Evolutionary conservation across 768 basidiomycete species (phyloP).

Genomic region (Termitomyces sp.): DNA sequence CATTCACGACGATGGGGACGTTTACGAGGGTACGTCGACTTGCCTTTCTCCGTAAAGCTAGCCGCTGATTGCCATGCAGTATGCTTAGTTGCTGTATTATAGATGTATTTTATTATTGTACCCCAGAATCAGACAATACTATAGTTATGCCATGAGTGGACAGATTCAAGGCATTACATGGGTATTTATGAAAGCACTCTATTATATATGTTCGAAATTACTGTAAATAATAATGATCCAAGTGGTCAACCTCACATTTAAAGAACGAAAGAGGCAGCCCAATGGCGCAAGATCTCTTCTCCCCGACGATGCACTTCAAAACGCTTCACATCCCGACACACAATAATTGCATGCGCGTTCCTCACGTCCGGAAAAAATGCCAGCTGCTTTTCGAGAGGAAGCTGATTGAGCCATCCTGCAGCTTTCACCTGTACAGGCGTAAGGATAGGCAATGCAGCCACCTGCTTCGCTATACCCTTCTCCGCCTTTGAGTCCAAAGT

Average conservation of each 20-base stretch:
- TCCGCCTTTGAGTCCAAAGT: background rate
- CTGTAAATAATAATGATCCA: background rate
- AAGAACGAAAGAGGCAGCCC: slow-evolving; percentile 24
- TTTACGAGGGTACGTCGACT: slow-evolving; percentile 73
- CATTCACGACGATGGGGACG: slow-evolving; percentile 89
- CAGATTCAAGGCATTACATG: background rate
- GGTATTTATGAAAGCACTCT: background rate
- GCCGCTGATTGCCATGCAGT: slow-evolving; percentile 3
- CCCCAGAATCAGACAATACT: background rate
- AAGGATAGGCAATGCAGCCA: slow-evolving; percentile 38
- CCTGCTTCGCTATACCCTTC: background rate
- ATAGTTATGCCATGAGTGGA: no score
- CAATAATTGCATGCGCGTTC: slow-evolving; percentile 69
- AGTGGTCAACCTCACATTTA: background rate
- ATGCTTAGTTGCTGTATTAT: slow-evolving; percentile 9
- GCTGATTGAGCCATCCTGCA: slow-evolving; percentile 53
- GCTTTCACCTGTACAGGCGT: slow-evolving; percentile 53
- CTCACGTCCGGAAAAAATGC: slow-evolving; percentile 54
- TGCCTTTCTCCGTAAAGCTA: background rate
- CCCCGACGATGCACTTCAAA: slow-evolving; percentile 56
- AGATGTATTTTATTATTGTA: slow-evolving; percentile 7
- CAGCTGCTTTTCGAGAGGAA: slow-evolving; percentile 68
- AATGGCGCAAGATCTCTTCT: slow-evolving; percentile 63
- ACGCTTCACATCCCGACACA: slow-evolving; percentile 59
- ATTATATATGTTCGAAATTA: background rate